Conservation (phyloP, 2,329 filamentous ascomycete genomes). For the Cercospora sojina region DNA sequence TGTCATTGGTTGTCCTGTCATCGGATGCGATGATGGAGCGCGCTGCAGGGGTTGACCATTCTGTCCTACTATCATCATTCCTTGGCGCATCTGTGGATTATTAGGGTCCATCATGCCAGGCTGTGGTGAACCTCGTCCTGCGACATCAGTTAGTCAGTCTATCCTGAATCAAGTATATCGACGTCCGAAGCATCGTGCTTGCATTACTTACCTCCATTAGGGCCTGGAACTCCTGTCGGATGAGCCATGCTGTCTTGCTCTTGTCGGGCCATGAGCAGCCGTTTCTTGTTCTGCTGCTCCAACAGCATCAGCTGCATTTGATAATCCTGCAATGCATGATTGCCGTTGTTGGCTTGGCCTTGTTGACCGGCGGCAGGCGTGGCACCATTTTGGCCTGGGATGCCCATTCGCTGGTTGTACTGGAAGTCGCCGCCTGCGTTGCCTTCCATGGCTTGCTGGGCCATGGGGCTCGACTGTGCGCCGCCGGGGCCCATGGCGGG, state of each 20-base stretch:
- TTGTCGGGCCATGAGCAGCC: conserved; percentile 77
- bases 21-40: conserved; percentile 64
- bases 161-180: conserved; percentile 23
- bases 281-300: conserved; percentile 85
- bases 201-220: conserved; percentile 46
- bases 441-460: conserved; percentile 60
- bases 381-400: conserved; percentile 31
- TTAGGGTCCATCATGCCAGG: conserved; percentile 58
- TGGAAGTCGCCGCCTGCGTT: conserved; percentile 53
- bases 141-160: conserved; percentile 49
- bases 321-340: conserved; percentile 81
- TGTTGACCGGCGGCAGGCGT: conserved; percentile 32
- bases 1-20: conserved; percentile 49
- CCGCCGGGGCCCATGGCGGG: conserved; percentile 54
- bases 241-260: conserved; percentile 68
- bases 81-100: conserved; percentile 27
- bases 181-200: conserved; percentile 32
- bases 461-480: conserved; percentile 38
- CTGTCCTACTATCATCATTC: conserved; percentile 24
- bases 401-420: conserved; percentile 33
- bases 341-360: conserved; percentile 55
- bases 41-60: conserved; percentile 29
- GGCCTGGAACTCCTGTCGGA: conserved; percentile 45
- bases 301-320: conserved; percentile 87
- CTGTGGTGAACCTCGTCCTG: conserved; percentile 60